A percentile compares a stretch with the other conserved stretches of the same genome.
Evolutionary conservation across 306 rosid genomes (phyloP).

Genomic region (Quercus robur): DNA sequence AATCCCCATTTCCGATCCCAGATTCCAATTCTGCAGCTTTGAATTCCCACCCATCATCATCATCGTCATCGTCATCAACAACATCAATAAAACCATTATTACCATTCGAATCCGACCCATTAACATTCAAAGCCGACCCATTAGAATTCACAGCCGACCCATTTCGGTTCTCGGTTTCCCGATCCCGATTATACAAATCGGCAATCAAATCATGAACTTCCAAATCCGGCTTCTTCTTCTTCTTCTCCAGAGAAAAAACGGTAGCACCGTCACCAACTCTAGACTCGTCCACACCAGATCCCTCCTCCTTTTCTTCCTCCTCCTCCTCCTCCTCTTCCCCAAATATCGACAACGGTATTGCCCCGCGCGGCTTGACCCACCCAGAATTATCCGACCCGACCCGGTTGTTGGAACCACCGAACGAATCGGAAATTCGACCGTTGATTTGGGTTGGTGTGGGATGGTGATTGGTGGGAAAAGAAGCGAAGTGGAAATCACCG

Average conservation of each 20-base stretch:
- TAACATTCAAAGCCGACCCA: slow-evolving; percentile 6
- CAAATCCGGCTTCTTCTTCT: slow-evolving; percentile 32
- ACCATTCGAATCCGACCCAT: slow-evolving; percentile 17
- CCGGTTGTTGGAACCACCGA: slow-evolving; percentile 58
- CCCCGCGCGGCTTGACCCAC: slow-evolving; percentile 62
- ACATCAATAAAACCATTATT: slow-evolving; percentile 29
- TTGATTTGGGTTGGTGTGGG: slow-evolving; percentile 19
- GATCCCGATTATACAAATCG: slow-evolving; percentile 39
- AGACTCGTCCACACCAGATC: slow-evolving; percentile 23
- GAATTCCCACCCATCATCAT: slow-evolving; percentile 91
- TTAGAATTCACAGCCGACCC: slow-evolving; percentile 31
- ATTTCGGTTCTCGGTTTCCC: slow-evolving; percentile 25
- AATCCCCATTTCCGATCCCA: slow-evolving; percentile 26
- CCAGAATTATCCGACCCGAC: slow-evolving; percentile 7
- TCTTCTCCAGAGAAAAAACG: slow-evolving; percentile 9
- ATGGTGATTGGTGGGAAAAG: slow-evolving; percentile 19
- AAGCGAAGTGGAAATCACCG: slow-evolving; percentile 66
- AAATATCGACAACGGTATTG: slow-evolving; percentile 85
- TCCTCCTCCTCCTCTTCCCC: slow-evolving; percentile 67
- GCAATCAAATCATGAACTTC: slow-evolving; percentile 52
- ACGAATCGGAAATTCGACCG: slow-evolving; percentile 23
- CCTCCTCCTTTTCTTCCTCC: slow-evolving; percentile 41
- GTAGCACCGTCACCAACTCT: slow-evolving; percentile 12
- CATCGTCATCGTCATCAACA: slow-evolving; percentile 36
- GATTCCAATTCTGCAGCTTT: slow-evolving; percentile 62